Evolutionary conservation across 192 early-diverging fungal genomes (phyloP).

Genomic region (Coemansia sp.): DNA sequence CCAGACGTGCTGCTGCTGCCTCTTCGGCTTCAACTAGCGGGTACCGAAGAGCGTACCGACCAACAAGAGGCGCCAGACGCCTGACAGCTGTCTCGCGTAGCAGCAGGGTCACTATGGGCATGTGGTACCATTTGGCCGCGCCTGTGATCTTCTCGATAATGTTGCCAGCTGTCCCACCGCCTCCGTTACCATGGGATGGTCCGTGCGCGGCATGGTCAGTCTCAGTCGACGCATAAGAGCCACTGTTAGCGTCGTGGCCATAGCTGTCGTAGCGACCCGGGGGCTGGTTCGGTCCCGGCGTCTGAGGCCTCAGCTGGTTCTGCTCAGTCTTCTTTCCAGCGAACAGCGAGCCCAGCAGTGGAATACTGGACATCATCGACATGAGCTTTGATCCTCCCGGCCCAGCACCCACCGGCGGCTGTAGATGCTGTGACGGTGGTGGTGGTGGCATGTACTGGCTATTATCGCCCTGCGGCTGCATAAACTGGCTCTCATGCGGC

Average conservation of each 20-base stretch:
- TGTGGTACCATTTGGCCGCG: slow-evolving; percentile 29
- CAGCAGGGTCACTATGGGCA: slow-evolving; percentile 25
- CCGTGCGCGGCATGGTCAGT: slow-evolving; percentile 5
- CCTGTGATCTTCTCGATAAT: slow-evolving; percentile 17
- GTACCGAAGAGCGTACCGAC: slow-evolving; percentile 46
- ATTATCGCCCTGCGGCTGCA: background rate
- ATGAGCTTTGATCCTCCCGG: slow-evolving; percentile 34
- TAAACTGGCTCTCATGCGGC: slow-evolving; percentile 5
- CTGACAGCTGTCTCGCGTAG: slow-evolving; percentile 24
- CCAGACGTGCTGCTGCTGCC: slow-evolving; percentile 13
- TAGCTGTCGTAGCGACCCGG: slow-evolving; percentile 18
- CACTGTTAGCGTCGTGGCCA: slow-evolving; percentile 4
- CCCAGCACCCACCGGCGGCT: background rate
- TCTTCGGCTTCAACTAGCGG: slow-evolving; percentile 49
- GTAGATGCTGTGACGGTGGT: background rate
- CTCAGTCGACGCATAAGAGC: slow-evolving; percentile 23
- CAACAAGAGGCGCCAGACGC: slow-evolving; percentile 30
- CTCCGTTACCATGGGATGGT: background rate
- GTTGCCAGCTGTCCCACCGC: background rate
- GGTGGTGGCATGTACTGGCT: slow-evolving; percentile 4
- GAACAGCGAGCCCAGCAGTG: slow-evolving; percentile 44
- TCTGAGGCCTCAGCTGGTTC: slow-evolving; percentile 8
- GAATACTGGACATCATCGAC: slow-evolving; percentile 43
- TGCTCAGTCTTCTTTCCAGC: slow-evolving; percentile 28
- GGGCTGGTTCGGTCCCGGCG: slow-evolving; percentile 1